phyloP scores from a whole-genome alignment of 176 grass and related monocot species.

The Eragrostis nindensis region DNA sequence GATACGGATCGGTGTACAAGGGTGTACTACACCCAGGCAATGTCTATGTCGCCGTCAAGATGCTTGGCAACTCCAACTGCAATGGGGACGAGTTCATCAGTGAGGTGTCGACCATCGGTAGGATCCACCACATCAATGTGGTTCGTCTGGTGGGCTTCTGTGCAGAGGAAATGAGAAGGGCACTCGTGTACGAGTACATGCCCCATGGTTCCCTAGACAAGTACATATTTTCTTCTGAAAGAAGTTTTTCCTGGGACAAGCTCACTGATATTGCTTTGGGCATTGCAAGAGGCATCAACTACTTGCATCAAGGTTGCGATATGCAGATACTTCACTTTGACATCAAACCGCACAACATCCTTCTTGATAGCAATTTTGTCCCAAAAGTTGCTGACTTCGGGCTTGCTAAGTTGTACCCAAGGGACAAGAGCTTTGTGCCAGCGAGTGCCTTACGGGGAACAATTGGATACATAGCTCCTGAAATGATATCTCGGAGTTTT shows the following conservation, averaged over 20 bases:
- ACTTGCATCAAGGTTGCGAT: slow-evolving; percentile 56
- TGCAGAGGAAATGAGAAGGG: slow-evolving; percentile 44
- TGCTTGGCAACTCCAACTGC: slow-evolving; percentile 47
- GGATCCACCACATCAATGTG: slow-evolving; percentile 52
- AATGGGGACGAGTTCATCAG: slow-evolving; percentile 59
- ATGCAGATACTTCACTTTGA: slow-evolving; percentile 59
- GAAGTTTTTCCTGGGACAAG: slow-evolving; percentile 40
- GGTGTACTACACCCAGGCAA: slow-evolving; percentile 28
- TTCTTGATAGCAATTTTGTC: slow-evolving; percentile 41
- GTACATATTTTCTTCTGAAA: slow-evolving; percentile 46
- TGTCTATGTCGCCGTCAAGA: slow-evolving; percentile 44
- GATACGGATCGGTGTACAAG: slow-evolving; percentile 49
- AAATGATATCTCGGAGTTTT: slow-evolving; percentile 40
- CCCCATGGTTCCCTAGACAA: slow-evolving; percentile 56
- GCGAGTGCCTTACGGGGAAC: slow-evolving; percentile 40
- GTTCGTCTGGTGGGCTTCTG: slow-evolving; percentile 44
- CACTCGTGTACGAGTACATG: slow-evolving; percentile 58
- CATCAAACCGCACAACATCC: slow-evolving; percentile 56
- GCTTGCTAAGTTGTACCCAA: slow-evolving; percentile 51
- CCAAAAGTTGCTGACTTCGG: slow-evolving; percentile 67
- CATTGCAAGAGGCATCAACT: slow-evolving; percentile 50
- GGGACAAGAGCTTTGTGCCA: slow-evolving; percentile 31
- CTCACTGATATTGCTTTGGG: slow-evolving; percentile 46
- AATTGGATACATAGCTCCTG: slow-evolving; percentile 57
- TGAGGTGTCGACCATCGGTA: slow-evolving; percentile 50